Evolutionary conservation across 805 yeast genomes (phyloP).

Genomic region (Dipodascus albidus): DNA sequence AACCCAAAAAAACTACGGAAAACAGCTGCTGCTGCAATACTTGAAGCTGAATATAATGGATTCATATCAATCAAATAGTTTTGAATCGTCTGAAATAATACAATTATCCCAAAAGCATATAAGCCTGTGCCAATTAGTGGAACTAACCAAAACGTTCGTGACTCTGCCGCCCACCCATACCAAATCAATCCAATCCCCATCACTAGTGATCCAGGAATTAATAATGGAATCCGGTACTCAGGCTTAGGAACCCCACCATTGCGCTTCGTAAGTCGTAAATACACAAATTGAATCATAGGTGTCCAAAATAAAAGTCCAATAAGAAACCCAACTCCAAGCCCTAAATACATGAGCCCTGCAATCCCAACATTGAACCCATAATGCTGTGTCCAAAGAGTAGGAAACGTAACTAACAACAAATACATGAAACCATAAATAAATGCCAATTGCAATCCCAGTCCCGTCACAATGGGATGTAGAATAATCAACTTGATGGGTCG

Average conservation of each 20-base stretch:
- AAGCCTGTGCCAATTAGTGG: slow-evolving; percentile 50
- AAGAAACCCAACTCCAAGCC: slow-evolving; percentile 56
- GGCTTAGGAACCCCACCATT: slow-evolving; percentile 34
- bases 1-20: slow-evolving; percentile 60
- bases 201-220: slow-evolving; percentile 38
- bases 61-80: slow-evolving; percentile 63
- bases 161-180: slow-evolving; percentile 63
- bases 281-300: slow-evolving; percentile 9
- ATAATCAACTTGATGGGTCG: slow-evolving; percentile 40
- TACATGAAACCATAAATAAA: slow-evolving; percentile 46
- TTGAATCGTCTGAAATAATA: slow-evolving; percentile 58
- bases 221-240: slow-evolving; percentile 38
- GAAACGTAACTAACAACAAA: slow-evolving; percentile 49
- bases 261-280: slow-evolving; percentile 30
- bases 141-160: slow-evolving; percentile 47
- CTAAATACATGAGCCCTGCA: slow-evolving; percentile 49
- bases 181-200: slow-evolving; percentile 53
- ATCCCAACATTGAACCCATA: slow-evolving; percentile 38
- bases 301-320: slow-evolving; percentile 34
- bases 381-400: slow-evolving; percentile 38
- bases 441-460: slow-evolving; percentile 45
- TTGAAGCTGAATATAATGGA: slow-evolving; percentile 56
- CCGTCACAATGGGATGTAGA: slow-evolving; percentile 43
- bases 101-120: slow-evolving; percentile 47
- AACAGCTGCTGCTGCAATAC: slow-evolving; percentile 57